Evolutionary conservation across 2,329 filamentous ascomycete genomes (phyloP).

Genomic region (Cyanodermella asteris): DNA sequence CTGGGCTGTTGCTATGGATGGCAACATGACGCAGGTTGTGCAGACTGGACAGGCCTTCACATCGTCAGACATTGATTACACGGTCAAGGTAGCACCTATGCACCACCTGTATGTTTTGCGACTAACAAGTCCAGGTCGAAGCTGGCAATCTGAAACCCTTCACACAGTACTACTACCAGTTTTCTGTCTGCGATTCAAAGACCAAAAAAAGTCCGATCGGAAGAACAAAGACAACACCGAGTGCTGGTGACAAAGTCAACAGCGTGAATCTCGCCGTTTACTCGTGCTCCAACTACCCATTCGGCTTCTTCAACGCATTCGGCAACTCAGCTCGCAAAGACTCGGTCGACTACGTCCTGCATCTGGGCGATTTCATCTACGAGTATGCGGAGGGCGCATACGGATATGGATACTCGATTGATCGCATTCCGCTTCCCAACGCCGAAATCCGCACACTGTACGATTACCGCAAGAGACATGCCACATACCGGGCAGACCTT

Average conservation of each 20-base stretch:
- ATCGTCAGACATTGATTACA: conserved; percentile 53
- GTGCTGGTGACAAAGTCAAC: conserved; percentile 31
- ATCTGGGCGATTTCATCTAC: conserved; percentile 45
- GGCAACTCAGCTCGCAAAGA: conserved; percentile 38
- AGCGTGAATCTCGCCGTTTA: conserved; percentile 44
- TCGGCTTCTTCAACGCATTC: conserved; percentile 38
- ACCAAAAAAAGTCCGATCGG: conserved; percentile 38
- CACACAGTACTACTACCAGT: conserved; percentile 49
- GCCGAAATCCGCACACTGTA: conserved; percentile 20
- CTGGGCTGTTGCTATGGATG: conserved; percentile 35
- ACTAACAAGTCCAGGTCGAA: conserved; percentile 31
- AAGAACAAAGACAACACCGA: conserved; percentile 47
- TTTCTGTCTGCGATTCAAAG: conserved; percentile 42
- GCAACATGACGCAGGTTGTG: conserved; percentile 26
- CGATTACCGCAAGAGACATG: conserved; percentile 37
- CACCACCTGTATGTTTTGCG: not conserved
- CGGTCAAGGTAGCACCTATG: conserved; percentile 36
- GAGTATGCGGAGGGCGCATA: conserved; percentile 30
- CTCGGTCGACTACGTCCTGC: conserved; percentile 36
- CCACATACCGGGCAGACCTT: conserved; percentile 37
- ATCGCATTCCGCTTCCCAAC: conserved; percentile 29
- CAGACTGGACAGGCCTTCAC: conserved; percentile 42
- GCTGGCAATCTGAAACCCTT: conserved; percentile 39
- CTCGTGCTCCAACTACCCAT: conserved; percentile 46
- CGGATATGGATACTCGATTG: conserved; percentile 29